Evolutionary conservation across 345 rosid genomes (phyloP).

Genomic region (Citrus sinensis): DVS_A1.0 CM039163.1:41163501-41164000

Average conservation of each 20-base stretch:
- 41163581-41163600: slow-evolving; percentile 15
- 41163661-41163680: neutral
- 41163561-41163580: slow-evolving; percentile 25
- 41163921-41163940: slow-evolving; percentile 40
- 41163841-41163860: slow-evolving; percentile 33
- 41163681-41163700: neutral
- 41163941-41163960: slow-evolving; percentile 75
- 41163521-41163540: neutral
- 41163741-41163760: slow-evolving; percentile 62
- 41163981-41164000: neutral
- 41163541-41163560: neutral
- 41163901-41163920: slow-evolving; percentile 72
- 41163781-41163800: slow-evolving; percentile 76
- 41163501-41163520: neutral
- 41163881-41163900: slow-evolving; percentile 73
- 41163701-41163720: neutral
- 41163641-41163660: neutral
- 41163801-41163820: slow-evolving; percentile 66
- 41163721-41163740: slow-evolving; percentile 42
- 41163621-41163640: neutral
- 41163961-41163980: slow-evolving; percentile 14
- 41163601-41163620: slow-evolving; percentile 24
- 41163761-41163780: slow-evolving; percentile 57
- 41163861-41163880: slow-evolving; percentile 63
- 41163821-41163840: slow-evolving; percentile 62